These are phyloP conservation scores for Cutaneotrichosporon dermatis DNA, from an alignment of 1,284 basidiomycete genomes.

Conservation along the genomic window DNA sequence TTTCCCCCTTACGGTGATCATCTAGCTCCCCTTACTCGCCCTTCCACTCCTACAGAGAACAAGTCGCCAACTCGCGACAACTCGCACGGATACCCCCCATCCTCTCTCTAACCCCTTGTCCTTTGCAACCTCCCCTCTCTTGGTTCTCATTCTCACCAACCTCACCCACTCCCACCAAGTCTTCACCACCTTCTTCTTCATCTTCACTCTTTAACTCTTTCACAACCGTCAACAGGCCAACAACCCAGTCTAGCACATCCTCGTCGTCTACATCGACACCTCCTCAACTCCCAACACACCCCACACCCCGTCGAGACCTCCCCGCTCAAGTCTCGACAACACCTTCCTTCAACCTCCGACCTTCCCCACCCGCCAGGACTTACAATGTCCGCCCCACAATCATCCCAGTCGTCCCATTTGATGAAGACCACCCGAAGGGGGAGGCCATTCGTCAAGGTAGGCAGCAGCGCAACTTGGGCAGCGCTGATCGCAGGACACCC, in stretches of 20 bases:
- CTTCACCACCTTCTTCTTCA: not conserved
- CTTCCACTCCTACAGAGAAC: too few species aligned
- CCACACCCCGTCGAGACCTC: not conserved
- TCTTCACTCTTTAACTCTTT: not conserved
- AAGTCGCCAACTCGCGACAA: too few species aligned
- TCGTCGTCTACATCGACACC: not conserved
- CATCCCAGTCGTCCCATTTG: conserved; percentile 64
- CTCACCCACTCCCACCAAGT: too few species aligned
- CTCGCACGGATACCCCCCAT: too few species aligned
- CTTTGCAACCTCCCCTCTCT: too few species aligned
- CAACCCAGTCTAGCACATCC: not conserved
- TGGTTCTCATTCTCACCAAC: too few species aligned
- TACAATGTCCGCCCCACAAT: conserved; percentile 25
- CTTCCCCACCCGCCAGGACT: not conserved
- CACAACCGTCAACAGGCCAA: not conserved
- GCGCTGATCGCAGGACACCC: conserved; percentile 67
- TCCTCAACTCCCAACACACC: not conserved
- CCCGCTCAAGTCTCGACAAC: not conserved
- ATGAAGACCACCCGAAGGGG: conserved; percentile 96
- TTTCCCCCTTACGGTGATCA: not conserved
- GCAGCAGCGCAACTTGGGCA: conserved; percentile 5
- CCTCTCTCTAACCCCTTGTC: too few species aligned
- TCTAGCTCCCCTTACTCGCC: too few species aligned
- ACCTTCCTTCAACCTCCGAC: not conserved
- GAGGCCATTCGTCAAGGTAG: conserved; percentile 85